These are phyloP conservation scores for Ustanciosporium gigantosporum DNA, from an alignment of 1,284 basidiomycete genomes.

Conservation along the genomic window DNA sequence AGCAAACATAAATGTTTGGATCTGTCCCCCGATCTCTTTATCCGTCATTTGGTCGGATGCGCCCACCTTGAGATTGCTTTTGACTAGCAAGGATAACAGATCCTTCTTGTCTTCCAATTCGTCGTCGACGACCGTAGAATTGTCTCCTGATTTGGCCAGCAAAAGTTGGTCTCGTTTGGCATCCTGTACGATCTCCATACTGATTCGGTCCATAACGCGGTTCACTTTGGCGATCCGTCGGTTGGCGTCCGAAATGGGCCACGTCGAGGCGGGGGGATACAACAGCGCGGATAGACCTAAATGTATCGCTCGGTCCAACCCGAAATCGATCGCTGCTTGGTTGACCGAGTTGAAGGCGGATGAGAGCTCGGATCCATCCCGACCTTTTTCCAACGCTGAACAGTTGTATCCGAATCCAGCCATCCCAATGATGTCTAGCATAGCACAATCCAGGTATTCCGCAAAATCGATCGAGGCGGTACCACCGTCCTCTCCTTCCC, in stretches of 20 bases:
- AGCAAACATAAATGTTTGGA: constrained; percentile 77
- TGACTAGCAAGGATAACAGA: constrained; percentile 24
- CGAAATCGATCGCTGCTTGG: constrained; percentile 35
- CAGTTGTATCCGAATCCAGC: constrained; percentile 54
- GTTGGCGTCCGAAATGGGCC: constrained; percentile 27
- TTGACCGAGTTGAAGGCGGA: constrained; percentile 29
- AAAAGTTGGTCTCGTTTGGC: constrained; percentile 2
- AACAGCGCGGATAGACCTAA: constrained; percentile 18
- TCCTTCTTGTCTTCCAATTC: constrained; percentile 28
- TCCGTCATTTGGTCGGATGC: constrained; percentile 68
- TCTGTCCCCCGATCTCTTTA: constrained; percentile 73
- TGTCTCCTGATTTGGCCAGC: too few species aligned
- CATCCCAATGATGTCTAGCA: constrained; percentile 57
- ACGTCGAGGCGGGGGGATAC: constrained; percentile 16
- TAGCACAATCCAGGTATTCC: constrained; percentile 44
- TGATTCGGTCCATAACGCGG: constrained; percentile 21
- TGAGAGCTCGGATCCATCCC: constrained; percentile 22
- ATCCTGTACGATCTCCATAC: constrained; percentile 16
- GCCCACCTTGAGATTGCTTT: constrained; percentile 9
- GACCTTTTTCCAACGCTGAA: constrained; percentile 36
- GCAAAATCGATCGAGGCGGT: constrained; percentile 21
- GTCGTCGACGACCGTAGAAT: constrained; percentile 5
- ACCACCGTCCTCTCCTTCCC: background rate
- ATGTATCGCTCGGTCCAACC: constrained; percentile 20
- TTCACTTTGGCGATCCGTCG: constrained; percentile 24